Conservation (phyloP, 1,284 basidiomycete species). For the Calocybe gambosa region DNA sequence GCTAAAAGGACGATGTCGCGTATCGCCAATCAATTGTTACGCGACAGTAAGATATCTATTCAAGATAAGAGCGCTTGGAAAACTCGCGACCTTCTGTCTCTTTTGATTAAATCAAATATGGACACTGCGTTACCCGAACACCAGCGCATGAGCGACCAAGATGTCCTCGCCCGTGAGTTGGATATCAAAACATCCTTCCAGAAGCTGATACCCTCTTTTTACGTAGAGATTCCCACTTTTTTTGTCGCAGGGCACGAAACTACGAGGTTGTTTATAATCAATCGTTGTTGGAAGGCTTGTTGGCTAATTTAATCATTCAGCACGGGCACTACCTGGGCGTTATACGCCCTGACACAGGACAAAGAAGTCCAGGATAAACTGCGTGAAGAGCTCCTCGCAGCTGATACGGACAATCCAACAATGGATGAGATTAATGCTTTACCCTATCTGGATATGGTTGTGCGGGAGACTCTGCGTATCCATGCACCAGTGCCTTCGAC, state of each 20-base stretch:
- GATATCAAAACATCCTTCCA: no score
- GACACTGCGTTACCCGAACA: slow-evolving; percentile 47
- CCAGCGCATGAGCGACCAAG: slow-evolving; percentile 64
- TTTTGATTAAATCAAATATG: slow-evolving; percentile 62
- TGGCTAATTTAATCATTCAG: slow-evolving; percentile 23
- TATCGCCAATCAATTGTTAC: slow-evolving; percentile 41
- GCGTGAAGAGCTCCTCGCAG: slow-evolving; percentile 54
- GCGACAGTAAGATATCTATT: slow-evolving; percentile 35
- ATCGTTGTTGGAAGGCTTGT: no score
- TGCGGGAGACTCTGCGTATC: slow-evolving; percentile 66
- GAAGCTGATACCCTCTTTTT: no score
- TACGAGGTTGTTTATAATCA: slow-evolving; percentile 38
- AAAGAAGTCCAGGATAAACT: slow-evolving; percentile 59
- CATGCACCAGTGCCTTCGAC: slow-evolving; percentile 56
- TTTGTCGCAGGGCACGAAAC: slow-evolving; percentile 76
- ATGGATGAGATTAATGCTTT: slow-evolving; percentile 59
- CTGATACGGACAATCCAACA: slow-evolving; percentile 45
- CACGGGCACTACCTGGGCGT: slow-evolving; percentile 51
- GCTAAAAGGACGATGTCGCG: slow-evolving; percentile 28
- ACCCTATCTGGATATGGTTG: slow-evolving; percentile 58
- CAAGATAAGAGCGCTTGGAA: slow-evolving; percentile 18
- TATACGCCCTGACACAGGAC: slow-evolving; percentile 55
- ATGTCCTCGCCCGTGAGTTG: slow-evolving; percentile 66
- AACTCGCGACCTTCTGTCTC: slow-evolving; percentile 44
- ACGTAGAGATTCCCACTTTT: slow-evolving; percentile 46